Evolutionary conservation across 164 flowering plant species (phyloP), one percentile per base, ranked within the genome.

Genomic region (Protea cynaroides): DNA sequence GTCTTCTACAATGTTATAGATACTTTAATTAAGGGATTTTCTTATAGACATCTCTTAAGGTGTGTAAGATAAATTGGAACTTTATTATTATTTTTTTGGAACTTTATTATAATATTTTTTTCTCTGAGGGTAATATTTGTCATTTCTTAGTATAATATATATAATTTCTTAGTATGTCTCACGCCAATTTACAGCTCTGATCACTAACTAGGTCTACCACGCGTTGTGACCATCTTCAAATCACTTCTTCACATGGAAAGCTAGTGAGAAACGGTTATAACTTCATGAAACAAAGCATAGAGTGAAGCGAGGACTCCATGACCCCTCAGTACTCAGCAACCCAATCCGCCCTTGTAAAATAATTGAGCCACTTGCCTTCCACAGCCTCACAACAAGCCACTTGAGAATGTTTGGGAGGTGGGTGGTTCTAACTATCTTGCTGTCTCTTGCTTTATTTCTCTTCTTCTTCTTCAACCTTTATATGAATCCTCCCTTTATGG

Each of bases 361-460:
- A 29, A 22, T 19, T 23, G 15, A 13, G 1, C 13, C 19, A 8
- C n/a, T 58, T 19, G 13, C 25, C 17, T 36, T 55, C 15, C 61
- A 29, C 2, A 21, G 1, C 44, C 7, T 23, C 14, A 8, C 40
- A 40, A 40, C 46, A 9, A 40, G 9, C 40, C 46, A 40, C 10
- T 8, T 8, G 8, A 40, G 14, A 40, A 75, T 75, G 81, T 18
- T 24, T 54, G 25, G 52, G 11, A 71, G 63, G 50, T 40, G 72
- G 65, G 51, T 66, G 11, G 21, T 78, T 58, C 62, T 69, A 43
- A 67, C 65, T 25, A 29, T 29, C 34, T 66, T 77, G 13, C 65
- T 68, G 37, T 73, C 63, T 52, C 61, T 80, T 12, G 56, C 71
- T 51, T 53, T 76, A 58, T 66, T 66, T 59, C 62, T 76, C 64